Evolutionary conservation across 352 stramenopile genomes (phyloP).

Genomic region (Phytophthora cryptogea): DNA sequence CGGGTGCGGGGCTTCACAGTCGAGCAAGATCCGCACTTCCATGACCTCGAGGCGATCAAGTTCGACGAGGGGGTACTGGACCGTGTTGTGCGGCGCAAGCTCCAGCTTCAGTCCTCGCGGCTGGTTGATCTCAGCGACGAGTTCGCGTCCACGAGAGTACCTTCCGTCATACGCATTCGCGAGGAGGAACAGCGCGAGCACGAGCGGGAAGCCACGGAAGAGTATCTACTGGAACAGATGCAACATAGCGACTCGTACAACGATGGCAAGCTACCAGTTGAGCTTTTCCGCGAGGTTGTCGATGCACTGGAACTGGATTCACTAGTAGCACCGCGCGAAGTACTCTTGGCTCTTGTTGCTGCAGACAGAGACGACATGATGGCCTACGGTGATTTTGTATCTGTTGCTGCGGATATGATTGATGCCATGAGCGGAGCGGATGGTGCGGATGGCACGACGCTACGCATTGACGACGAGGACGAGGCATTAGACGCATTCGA

Average conservation of each 20-base stretch:
- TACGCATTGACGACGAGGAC: conserved; percentile 6
- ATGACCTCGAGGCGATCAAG: conserved; percentile 41
- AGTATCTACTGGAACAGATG: conserved; percentile 62
- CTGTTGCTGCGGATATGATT: conserved; percentile 53
- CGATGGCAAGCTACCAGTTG: conserved; percentile 55
- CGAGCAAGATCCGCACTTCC: conserved; percentile 68
- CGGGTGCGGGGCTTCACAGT: conserved; percentile 58
- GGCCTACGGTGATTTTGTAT: conserved; percentile 53
- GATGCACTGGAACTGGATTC: conserved; percentile 42
- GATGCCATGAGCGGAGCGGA: conserved; percentile 40
- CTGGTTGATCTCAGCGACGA: conserved; percentile 64
- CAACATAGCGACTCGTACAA: conserved; percentile 72
- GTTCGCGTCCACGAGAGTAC: conserved; percentile 62
- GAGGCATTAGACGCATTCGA: conserved; percentile 40
- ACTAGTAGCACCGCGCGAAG: conserved; percentile 36
- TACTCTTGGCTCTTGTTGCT: conserved; percentile 55
- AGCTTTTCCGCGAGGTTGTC: conserved; percentile 47
- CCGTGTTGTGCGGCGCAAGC: conserved; percentile 61
- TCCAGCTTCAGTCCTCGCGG: conserved; percentile 42
- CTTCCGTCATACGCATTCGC: conserved; percentile 38
- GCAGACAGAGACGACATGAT: conserved; percentile 67
- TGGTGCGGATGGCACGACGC: not conserved
- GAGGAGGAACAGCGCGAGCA: conserved; percentile 44
- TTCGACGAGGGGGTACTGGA: conserved; percentile 65
- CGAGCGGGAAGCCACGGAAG: conserved; percentile 52